Conservation (phyloP, 2,329 filamentous ascomycete genomes). For the Cercospora brassicicola region DNA sequence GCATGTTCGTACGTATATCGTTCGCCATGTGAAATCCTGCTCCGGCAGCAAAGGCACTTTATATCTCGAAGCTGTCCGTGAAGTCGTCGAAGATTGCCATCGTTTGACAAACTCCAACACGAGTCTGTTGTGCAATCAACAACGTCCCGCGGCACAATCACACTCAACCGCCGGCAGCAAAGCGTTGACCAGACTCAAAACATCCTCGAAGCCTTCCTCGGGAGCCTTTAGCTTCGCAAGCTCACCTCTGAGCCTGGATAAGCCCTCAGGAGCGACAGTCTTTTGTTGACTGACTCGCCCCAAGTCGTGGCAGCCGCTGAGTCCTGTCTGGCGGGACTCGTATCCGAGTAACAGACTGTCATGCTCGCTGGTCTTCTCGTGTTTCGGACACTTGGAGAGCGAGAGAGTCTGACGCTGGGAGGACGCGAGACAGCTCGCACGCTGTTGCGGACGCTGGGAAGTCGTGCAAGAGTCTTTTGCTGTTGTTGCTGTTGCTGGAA, state of each 20-base stretch:
- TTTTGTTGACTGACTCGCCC: slow-evolving; percentile 5
- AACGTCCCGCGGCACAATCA: not conserved
- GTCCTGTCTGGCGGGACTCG: not conserved
- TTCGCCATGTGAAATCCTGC: too few species aligned
- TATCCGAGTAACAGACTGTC: not conserved
- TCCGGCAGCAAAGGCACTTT: not conserved
- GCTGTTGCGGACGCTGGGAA: slow-evolving; percentile 9
- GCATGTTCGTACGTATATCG: too few species aligned
- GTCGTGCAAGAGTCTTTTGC: not conserved
- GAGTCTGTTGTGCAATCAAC: not conserved
- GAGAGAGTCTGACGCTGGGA: not conserved
- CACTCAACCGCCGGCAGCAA: not conserved
- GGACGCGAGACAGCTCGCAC: slow-evolving; percentile 1
- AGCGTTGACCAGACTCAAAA: not conserved
- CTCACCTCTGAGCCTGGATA: slow-evolving; percentile 5
- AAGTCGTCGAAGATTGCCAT: not conserved
- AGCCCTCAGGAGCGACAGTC: not conserved
- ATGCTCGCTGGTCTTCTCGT: not conserved
- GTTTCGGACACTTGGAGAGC: not conserved
- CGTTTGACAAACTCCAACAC: not conserved
- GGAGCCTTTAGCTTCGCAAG: not conserved
- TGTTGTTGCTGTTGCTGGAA: slow-evolving; percentile 10
- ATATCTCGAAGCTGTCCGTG: not conserved
- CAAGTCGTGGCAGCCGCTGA: not conserved
- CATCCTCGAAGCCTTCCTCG: not conserved